A percentile compares a stretch with the other conserved stretches of the same genome.
Conservation (phyloP, 352 stramenopile species). For the Phytophthora boehmeriae region DNA sequence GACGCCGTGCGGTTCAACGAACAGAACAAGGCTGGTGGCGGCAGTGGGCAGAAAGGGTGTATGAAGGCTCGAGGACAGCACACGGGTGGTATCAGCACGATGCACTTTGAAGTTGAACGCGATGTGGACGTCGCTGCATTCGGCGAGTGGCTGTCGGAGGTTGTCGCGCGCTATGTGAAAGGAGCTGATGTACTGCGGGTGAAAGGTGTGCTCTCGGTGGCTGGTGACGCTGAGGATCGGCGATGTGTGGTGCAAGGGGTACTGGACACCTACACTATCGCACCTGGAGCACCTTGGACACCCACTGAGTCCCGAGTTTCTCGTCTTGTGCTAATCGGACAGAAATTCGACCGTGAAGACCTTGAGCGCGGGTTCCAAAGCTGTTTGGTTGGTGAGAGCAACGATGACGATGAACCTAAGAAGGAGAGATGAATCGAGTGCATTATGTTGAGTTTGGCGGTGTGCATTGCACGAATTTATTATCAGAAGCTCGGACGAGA, state of each 20-base stretch:
- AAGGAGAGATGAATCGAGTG: slow-evolving; percentile 33
- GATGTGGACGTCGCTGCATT: slow-evolving; percentile 57
- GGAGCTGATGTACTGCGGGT: slow-evolving; percentile 62
- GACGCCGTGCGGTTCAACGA: slow-evolving; percentile 63
- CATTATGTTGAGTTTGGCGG: slow-evolving; percentile 8
- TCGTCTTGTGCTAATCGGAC: slow-evolving; percentile 70
- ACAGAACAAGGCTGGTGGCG: slow-evolving; percentile 21
- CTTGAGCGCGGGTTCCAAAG: slow-evolving; percentile 54
- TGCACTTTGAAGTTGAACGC: slow-evolving; percentile 58
- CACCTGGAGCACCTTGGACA: slow-evolving; percentile 48
- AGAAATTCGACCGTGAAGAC: slow-evolving; percentile 46
- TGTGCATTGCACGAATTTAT: neutral
- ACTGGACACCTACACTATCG: slow-evolving; percentile 79
- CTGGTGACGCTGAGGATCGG: slow-evolving; percentile 37
- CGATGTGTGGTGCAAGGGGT: slow-evolving; percentile 74
- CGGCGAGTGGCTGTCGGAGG: slow-evolving; percentile 61
- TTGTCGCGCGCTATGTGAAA: slow-evolving; percentile 63
- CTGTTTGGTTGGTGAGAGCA: slow-evolving; percentile 35
- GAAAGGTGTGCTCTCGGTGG: slow-evolving; percentile 64
- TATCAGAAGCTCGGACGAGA: neutral
- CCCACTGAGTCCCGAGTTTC: slow-evolving; percentile 40
- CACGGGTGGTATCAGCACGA: slow-evolving; percentile 56
- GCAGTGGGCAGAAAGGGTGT: slow-evolving; percentile 7
- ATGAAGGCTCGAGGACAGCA: slow-evolving; percentile 40
- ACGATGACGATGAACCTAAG: slow-evolving; percentile 28